phyloP scores from a whole-genome alignment of 495 filamentous ascomycete genomes.

The Penicillium roqueforti region DNA sequence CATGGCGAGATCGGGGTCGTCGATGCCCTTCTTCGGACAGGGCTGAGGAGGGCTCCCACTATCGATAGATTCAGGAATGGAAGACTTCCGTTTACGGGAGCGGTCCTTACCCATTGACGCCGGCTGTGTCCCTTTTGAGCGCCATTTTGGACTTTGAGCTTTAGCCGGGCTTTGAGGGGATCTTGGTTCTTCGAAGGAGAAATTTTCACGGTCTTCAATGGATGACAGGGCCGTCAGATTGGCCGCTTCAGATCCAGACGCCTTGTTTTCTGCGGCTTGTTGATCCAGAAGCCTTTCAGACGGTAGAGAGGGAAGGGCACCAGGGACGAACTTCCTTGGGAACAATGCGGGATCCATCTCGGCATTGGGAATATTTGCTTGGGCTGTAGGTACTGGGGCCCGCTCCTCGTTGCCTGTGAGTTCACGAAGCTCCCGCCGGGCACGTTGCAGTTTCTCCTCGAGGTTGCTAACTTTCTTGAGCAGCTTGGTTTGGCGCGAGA shows the following conservation, averaged over 20 bases:
- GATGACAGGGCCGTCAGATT: conserved; percentile 20
- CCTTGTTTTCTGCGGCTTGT: conserved; percentile 16
- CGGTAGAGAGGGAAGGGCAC: conserved; percentile 54
- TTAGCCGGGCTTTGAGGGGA: conserved; percentile 1
- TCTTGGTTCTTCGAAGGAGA: conserved; percentile 13
- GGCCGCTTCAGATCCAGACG: conserved; percentile 3
- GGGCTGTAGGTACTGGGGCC: conserved; percentile 20
- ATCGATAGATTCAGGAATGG: conserved; percentile 33
- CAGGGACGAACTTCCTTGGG: conserved; percentile 49
- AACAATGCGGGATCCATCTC: conserved; percentile 37
- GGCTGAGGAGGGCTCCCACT: conserved; percentile 20
- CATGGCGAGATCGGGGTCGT: conserved; percentile 10
- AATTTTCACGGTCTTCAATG: conserved; percentile 12
- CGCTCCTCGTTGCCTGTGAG: conserved; percentile 42
- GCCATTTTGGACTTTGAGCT: conserved; percentile 20
- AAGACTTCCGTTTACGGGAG: conserved; percentile 42
- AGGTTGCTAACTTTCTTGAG: conserved; percentile 63
- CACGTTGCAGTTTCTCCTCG: conserved; percentile 56
- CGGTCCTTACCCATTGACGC: conserved; percentile 33
- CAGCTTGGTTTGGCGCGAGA: conserved; percentile 58
- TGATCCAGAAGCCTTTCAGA: conserved; percentile 53
- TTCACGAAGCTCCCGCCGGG: conserved; percentile 54
- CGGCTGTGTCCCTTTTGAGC: conserved; percentile 16
- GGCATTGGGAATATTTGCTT: conserved; percentile 19
- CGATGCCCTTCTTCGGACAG: conserved; percentile 15